A percentile compares a stretch with the other conserved stretches of the same genome.
Conservation (phyloP, 345 rosid genomes). For the Euphorbia peplus region DNA sequence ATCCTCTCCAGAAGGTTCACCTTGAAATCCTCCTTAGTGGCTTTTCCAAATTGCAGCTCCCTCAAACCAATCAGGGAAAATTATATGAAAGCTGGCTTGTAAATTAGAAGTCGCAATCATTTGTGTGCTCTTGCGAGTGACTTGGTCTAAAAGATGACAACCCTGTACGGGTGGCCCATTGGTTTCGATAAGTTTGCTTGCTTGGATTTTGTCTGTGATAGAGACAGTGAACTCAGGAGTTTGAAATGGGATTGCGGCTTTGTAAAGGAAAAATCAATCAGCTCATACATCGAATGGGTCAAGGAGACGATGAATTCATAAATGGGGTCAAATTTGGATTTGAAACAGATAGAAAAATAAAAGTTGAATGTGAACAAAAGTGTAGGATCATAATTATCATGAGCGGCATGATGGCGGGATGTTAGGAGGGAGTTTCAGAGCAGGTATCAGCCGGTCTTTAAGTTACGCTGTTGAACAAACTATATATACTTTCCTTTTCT, state of each 20-base stretch:
- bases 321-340: conserved; percentile 18
- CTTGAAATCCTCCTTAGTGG: conserved; percentile 17
- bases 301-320: conserved; percentile 7
- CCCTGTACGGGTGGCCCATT: too few species aligned
- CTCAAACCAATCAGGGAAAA: conserved; percentile 5
- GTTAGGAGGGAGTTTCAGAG: neutral
- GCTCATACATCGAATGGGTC: neutral
- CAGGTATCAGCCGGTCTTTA: conserved; percentile 21
- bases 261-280: neutral
- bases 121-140: conserved; percentile 20
- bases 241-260: neutral
- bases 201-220: conserved; percentile 9
- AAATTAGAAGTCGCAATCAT: conserved; percentile 17
- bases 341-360: conserved; percentile 18
- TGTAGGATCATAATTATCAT: conserved; percentile 11
- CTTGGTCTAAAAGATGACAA: conserved; percentile 2
- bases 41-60: conserved; percentile 7
- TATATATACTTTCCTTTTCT: neutral
- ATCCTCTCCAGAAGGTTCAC: conserved; percentile 31
- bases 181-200: neutral
- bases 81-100: conserved; percentile 12
- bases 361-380: conserved; percentile 16
- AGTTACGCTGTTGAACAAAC: conserved; percentile 17
- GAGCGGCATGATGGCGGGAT: conserved; percentile 15
- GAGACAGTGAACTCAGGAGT: neutral